A percentile compares a stretch with the other conserved stretches of the same genome.
These are phyloP conservation scores for Chaetomium cochliodes DNA, from an alignment of 495 filamentous ascomycete species.

Conservation along the genomic window DNA sequence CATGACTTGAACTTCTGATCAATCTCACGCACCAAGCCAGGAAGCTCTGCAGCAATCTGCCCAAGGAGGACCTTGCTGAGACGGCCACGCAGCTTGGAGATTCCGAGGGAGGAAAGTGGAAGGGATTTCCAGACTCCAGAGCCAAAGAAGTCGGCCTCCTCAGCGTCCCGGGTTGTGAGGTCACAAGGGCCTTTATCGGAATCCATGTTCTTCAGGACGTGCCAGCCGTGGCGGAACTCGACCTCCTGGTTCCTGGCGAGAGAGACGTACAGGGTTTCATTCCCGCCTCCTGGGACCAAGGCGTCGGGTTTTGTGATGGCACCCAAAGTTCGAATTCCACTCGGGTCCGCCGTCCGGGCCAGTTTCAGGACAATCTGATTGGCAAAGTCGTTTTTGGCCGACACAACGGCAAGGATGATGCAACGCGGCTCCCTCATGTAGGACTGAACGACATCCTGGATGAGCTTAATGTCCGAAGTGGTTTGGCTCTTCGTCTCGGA, in stretches of 20 bases:
- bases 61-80: slow-evolving; percentile 57
- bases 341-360: slow-evolving; percentile 69
- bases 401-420: slow-evolving; percentile 66
- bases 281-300: slow-evolving; percentile 46
- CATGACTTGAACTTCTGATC: slow-evolving; percentile 40
- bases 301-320: slow-evolving; percentile 84
- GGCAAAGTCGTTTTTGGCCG: slow-evolving; percentile 62
- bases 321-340: slow-evolving; percentile 74
- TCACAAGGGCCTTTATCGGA: slow-evolving; percentile 47
- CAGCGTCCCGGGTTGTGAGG: slow-evolving; percentile 40
- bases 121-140: slow-evolving; percentile 44
- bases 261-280: slow-evolving; percentile 52
- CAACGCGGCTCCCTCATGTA: slow-evolving; percentile 61
- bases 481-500: slow-evolving; percentile 51
- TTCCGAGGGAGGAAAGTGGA: slow-evolving; percentile 38
- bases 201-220: slow-evolving; percentile 63
- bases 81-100: slow-evolving; percentile 48
- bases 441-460: slow-evolving; percentile 31
- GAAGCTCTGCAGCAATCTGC: slow-evolving; percentile 59
- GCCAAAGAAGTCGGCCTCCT: slow-evolving; percentile 47
- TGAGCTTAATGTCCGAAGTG: slow-evolving; percentile 51
- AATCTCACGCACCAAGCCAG: slow-evolving; percentile 59
- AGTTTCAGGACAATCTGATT: slow-evolving; percentile 65
- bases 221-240: slow-evolving; percentile 66
- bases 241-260: slow-evolving; percentile 61